Evolutionary conservation across 768 basidiomycete genomes (phyloP), one percentile per base, ranked within the genome.

Genomic region (Kwoniella newhampshirensis): DNA sequence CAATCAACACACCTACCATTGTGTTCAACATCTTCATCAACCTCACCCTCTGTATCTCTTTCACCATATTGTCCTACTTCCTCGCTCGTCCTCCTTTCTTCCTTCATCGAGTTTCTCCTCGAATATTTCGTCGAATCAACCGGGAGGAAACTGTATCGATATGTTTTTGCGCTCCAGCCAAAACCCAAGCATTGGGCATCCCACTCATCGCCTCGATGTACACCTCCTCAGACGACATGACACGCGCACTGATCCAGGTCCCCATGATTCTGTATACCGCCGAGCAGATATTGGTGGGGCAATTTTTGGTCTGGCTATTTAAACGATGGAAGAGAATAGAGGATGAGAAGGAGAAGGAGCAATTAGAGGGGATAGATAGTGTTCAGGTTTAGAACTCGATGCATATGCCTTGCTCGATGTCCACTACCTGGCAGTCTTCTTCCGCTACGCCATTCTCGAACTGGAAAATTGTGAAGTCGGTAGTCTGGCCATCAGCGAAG

Each of bases 241-340:
- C 61, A 0, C 35, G 61, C 1, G 66, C 63, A 1, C 63, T 62
- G 2, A 63, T 73, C 15, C 60, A 67, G 1, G 53, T 75, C 12
- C 74, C 74, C 23, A 63, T 75, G 44, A 67, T 75, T 4, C 57
- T 75, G 4, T 75, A 70, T 37, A 72, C 73, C 32, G 74, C 66
- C 4, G 62, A 64, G 13, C 66, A 71, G 37, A 61, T 71, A 45
- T 59, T 68, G n/a, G 45, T 64, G 1, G 71, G 67, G 0, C 67
- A 73, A 42, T 43, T 64, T 11, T 61, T 68, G 28, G 68, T 73
- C 3, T 55, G 40, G 17, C 43, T 69, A 2, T 60, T 73, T 12
- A 59, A 60, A 13, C 28, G 52, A 6, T 75, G 74, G 74, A 21
- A 20, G 9, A 27, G n/a, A n/a, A 42, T n/a, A 23, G 53, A 28